Percentiles rank a stretch among this genome's conserved stretches.
These are phyloP conservation scores for Nakataea oryzae DNA, from an alignment of 2,329 filamentous ascomycete genomes.

Conservation along the genomic window DNA sequence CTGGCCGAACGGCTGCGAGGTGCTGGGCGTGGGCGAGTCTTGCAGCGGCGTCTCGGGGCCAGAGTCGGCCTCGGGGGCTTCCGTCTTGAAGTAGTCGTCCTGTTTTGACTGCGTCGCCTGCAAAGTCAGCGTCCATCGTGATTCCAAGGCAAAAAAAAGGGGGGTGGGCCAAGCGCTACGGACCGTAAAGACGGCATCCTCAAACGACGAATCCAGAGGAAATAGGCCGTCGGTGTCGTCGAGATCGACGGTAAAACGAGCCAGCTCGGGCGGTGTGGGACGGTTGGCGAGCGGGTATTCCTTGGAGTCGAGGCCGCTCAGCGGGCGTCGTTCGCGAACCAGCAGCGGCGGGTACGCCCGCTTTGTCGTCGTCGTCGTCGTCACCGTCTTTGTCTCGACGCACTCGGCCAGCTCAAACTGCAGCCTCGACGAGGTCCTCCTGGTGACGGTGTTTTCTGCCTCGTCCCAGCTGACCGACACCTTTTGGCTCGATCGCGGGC, in stretches of 20 bases:
- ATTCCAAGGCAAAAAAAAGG: too few relatives aligned
- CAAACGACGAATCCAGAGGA: conserved; percentile 12
- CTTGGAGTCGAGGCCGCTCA: conserved; percentile 69
- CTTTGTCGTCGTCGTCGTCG: conserved; percentile 85
- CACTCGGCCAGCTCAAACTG: conserved; percentile 54
- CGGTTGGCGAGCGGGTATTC: conserved; percentile 80
- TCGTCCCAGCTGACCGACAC: conserved; percentile 24
- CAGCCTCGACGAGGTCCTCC: conserved; percentile 17
- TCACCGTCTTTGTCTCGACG: conserved; percentile 63
- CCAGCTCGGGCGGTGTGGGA: conserved; percentile 70
- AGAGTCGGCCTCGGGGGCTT: neutral
- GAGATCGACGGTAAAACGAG: conserved; percentile 63
- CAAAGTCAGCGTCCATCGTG: neutral
- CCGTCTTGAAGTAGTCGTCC: neutral
- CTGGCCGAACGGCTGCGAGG: neutral
- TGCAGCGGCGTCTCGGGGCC: neutral
- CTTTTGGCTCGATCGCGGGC: conserved; percentile 21
- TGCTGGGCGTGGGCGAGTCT: neutral
- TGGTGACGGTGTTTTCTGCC: conserved; percentile 13
- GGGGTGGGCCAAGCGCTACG: neutral
- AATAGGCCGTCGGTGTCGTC: conserved; percentile 39
- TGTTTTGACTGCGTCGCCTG: neutral
- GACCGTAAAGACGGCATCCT: conserved; percentile 6
- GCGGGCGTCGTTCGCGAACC: conserved; percentile 60
- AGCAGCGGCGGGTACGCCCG: conserved; percentile 76